Evolutionary conservation across 257 asterid species (phyloP).

Genomic region (Verbascum thapsus): DNA sequence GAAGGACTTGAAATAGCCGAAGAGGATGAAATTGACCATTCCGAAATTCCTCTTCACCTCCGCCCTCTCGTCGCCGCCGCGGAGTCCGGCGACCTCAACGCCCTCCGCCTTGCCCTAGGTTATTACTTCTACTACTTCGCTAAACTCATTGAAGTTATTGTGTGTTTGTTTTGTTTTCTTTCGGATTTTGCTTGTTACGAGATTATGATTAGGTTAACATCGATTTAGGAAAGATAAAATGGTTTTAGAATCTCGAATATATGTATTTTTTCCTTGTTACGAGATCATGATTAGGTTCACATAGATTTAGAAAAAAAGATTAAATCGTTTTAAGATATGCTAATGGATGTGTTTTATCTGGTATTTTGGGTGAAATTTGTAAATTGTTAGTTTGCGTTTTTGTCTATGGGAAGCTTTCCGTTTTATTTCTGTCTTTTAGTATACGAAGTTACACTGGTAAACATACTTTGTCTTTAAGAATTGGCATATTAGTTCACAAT

Average conservation of each 20-base stretch:
- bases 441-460: neutral
- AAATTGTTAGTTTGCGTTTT: neutral
- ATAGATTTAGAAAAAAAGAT: neutral
- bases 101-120: slow-evolving; percentile 83
- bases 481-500: neutral
- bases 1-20: slow-evolving; percentile 52
- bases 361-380: slow-evolving; percentile 11
- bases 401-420: no score
- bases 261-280: no score
- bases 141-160: neutral
- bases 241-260: no score
- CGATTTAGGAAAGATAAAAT: no score
- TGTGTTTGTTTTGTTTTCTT: neutral
- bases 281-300: no score
- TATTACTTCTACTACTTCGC: neutral
- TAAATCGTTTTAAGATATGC: no score
- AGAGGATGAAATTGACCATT: slow-evolving; percentile 44
- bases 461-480: neutral
- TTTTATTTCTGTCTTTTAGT: neutral
- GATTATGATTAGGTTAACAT: neutral
- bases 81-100: slow-evolving; percentile 64
- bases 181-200: neutral
- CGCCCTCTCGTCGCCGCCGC: slow-evolving; percentile 76
- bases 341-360: slow-evolving; percentile 9
- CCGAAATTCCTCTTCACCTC: slow-evolving; percentile 71